Conservation (phyloP, 805 yeast genomes). For the Hanseniaspora occidentalis region DNA sequence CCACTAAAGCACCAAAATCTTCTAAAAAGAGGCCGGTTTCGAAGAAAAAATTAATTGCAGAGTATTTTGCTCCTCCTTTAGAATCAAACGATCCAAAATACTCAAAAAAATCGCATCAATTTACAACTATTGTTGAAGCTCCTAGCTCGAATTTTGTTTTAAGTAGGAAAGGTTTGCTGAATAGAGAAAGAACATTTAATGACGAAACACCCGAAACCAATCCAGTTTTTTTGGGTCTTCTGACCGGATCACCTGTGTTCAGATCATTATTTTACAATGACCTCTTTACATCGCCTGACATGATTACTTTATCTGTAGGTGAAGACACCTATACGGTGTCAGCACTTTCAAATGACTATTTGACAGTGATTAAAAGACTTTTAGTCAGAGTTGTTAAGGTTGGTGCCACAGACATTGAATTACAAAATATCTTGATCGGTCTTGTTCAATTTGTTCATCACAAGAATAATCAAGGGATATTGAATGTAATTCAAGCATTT, state of each 20-base stretch:
- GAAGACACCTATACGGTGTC: neutral
- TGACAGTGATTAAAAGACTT: slow-evolving; percentile 6
- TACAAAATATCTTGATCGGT: slow-evolving; percentile 9
- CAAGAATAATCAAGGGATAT: slow-evolving; percentile 12
- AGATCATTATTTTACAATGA: neutral
- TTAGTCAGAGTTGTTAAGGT: slow-evolving; percentile 14
- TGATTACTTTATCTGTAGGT: neutral
- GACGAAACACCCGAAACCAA: neutral
- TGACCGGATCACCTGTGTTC: neutral
- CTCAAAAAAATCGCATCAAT: neutral
- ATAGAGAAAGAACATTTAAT: neutral
- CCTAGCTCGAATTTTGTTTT: neutral
- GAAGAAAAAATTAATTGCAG: neutral
- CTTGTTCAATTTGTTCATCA: slow-evolving; percentile 14
- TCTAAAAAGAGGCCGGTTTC: neutral
- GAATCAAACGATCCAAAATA: neutral
- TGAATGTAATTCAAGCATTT: slow-evolving; percentile 13
- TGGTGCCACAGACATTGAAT: slow-evolving; percentile 19
- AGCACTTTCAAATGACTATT: slow-evolving; percentile 3
- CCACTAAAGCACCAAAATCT: neutral
- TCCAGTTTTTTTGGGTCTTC: neutral
- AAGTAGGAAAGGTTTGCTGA: too few relatives aligned
- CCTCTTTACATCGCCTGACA: neutral
- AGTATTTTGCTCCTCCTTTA: neutral
- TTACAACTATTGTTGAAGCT: slow-evolving; percentile 17